Conservation (phyloP, 108 stramenopile genomes). For the Cyclotella atomus region DNA sequence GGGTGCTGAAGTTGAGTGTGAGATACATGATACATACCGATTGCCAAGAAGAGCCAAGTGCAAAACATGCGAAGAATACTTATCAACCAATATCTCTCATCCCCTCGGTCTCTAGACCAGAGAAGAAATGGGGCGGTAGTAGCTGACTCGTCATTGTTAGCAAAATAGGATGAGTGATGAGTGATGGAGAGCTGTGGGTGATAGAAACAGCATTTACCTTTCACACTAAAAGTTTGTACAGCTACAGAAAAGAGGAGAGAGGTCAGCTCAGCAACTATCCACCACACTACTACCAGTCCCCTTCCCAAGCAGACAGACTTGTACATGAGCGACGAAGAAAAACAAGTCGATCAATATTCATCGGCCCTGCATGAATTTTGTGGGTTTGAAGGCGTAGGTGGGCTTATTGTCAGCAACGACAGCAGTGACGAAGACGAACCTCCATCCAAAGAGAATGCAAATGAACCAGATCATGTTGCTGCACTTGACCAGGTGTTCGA, state of each 20-base stretch:
- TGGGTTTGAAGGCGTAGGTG: slow-evolving; percentile 5
- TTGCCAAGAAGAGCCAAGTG: background rate
- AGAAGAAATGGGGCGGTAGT: background rate
- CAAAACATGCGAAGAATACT: background rate
- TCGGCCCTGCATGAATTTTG: slow-evolving; percentile 1
- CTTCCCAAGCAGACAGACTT: background rate
- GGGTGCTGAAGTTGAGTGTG: background rate
- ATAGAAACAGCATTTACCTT: too few relatives aligned
- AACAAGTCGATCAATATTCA: slow-evolving; percentile 3
- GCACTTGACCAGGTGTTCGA: too few relatives aligned
- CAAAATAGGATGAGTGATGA: too few relatives aligned
- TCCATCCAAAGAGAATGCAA: background rate
- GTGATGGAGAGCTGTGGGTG: too few relatives aligned
- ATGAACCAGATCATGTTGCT: too few relatives aligned
- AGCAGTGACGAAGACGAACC: background rate
- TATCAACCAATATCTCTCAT: slow-evolving; percentile 5
- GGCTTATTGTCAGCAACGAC: background rate
- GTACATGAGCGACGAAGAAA: slow-evolving; percentile 1
- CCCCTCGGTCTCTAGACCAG: slow-evolving; percentile 9
- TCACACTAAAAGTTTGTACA: too few relatives aligned
- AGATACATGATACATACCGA: too few relatives aligned
- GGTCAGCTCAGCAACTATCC: too few relatives aligned
- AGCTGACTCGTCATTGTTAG: too few relatives aligned
- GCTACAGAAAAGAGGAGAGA: too few relatives aligned
- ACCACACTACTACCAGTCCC: background rate